Evolutionary conservation across 2,329 filamentous ascomycete species (phyloP).

Genomic region (Alternaria conjuncta): DNA sequence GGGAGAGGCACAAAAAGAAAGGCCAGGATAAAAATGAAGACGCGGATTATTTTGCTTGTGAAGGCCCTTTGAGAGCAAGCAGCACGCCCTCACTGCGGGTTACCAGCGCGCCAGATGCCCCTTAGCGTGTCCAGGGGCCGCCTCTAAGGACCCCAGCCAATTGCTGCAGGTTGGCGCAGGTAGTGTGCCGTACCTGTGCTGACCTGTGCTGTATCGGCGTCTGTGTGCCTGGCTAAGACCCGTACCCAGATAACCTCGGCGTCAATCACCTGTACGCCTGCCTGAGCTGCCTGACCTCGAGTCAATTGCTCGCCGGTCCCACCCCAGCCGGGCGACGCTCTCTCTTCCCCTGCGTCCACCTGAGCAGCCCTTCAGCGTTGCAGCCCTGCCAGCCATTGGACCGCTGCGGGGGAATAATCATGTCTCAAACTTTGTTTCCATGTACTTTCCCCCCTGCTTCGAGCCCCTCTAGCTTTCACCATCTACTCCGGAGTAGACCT

Average conservation of each 20-base stretch:
- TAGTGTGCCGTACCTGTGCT: neutral
- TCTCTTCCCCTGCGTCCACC: neutral
- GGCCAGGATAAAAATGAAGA: conserved; percentile 8
- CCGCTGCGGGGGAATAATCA: neutral
- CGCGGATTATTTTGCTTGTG: conserved; percentile 11
- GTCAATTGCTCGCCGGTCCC: conserved; percentile 3
- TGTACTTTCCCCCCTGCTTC: neutral
- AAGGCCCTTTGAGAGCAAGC: conserved; percentile 6
- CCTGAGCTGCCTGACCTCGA: neutral
- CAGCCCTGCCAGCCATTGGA: neutral
- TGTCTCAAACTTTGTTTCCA: conserved; percentile 1
- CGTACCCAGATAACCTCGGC: neutral
- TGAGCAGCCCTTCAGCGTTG: neutral
- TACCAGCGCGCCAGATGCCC: conserved; percentile 14
- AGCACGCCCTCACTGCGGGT: conserved; percentile 6
- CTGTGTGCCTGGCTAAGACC: conserved; percentile 2
- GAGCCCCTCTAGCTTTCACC: neutral
- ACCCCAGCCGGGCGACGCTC: neutral
- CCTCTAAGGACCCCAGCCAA: conserved; percentile 7
- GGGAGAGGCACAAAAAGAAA: neutral
- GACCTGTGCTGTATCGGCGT: neutral
- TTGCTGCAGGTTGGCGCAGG: conserved; percentile 4
- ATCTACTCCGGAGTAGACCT: neutral
- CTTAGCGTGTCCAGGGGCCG: conserved; percentile 18
- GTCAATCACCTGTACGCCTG: neutral